Evolutionary conservation across 108 stramenopile species (phyloP).

Genomic region (Hondaea fermentalgiana): DNA sequence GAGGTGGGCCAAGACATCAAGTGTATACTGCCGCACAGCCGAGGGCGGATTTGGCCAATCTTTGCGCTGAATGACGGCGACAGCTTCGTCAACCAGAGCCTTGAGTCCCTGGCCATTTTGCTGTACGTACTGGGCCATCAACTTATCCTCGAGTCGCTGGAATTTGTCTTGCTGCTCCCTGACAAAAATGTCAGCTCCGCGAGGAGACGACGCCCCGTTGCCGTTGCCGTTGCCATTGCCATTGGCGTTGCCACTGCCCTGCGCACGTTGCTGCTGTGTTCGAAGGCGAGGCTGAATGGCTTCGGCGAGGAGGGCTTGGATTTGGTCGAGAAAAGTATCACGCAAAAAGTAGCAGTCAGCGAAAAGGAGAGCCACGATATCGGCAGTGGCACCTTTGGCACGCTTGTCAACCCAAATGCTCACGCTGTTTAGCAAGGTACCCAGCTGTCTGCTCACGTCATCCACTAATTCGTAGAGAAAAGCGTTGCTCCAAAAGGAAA

Average conservation of each 20-base stretch:
- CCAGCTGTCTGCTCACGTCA: not conserved
- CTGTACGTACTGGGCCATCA: slow-evolving; percentile 12
- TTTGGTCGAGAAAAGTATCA: not conserved
- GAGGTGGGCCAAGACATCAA: not conserved
- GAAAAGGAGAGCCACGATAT: not conserved
- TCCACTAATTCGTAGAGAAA: not conserved
- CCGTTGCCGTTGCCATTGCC: not conserved
- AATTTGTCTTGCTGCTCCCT: not conserved
- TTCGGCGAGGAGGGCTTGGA: not conserved
- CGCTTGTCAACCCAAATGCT: not conserved
- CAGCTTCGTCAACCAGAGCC: not conserved
- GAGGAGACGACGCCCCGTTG: not conserved
- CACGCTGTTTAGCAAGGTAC: not conserved
- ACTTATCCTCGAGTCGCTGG: not conserved
- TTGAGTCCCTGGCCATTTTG: not conserved
- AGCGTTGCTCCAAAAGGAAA: not conserved
- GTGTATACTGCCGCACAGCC: not conserved
- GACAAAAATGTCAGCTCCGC: not conserved
- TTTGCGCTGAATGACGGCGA: not conserved
- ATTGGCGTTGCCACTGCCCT: not conserved
- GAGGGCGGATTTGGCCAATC: not conserved
- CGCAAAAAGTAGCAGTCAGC: not conserved
- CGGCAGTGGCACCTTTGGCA: not conserved
- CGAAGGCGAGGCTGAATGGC: not conserved
- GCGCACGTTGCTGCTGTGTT: not conserved